phyloP scores from a whole-genome alignment of 805 yeast species.

The Debaryomyces hansenii region DNA sequence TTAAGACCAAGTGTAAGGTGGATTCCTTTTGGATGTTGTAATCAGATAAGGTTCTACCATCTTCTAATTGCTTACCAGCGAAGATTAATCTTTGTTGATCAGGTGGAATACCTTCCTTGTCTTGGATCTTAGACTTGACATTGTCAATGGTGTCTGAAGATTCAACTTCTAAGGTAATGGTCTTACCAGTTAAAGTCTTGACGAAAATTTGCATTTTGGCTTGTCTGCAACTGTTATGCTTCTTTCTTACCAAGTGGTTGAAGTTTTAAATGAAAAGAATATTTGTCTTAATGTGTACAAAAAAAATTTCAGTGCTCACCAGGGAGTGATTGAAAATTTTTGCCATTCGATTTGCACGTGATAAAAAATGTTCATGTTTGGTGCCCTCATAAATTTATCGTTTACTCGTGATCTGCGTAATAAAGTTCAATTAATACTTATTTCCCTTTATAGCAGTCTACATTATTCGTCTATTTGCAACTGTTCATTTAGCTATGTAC shows the following conservation, averaged over 20 bases:
- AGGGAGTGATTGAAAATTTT: neutral
- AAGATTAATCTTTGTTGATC: constrained; percentile 99
- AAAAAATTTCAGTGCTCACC: constrained; percentile 5
- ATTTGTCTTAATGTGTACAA: neutral
- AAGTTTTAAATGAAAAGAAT: constrained; percentile 13
- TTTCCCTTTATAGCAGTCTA: neutral
- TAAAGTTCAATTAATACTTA: too few species aligned
- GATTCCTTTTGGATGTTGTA: constrained; percentile 99
- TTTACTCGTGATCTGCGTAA: neutral
- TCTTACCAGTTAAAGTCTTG: constrained; percentile 99
- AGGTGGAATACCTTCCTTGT: constrained; percentile 99
- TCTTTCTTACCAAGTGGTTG: constrained; percentile 44
- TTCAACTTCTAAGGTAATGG: constrained; percentile 98
- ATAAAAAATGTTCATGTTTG: neutral
- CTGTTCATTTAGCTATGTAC: too few species aligned
- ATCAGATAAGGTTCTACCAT: constrained; percentile 97
- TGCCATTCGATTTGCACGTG: too few species aligned
- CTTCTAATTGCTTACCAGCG: constrained; percentile 99
- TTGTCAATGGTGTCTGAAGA: constrained; percentile 98
- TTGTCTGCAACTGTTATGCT: constrained; percentile 43
- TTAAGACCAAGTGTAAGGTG: constrained; percentile 90
- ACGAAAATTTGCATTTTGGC: constrained; percentile 90
- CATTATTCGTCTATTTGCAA: neutral
- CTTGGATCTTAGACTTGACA: constrained; percentile 97
- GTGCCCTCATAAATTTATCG: neutral